These are phyloP conservation scores for Silene conica DNA, from an alignment of 148 eudicot genomes.

Conservation along the genomic window DNA sequence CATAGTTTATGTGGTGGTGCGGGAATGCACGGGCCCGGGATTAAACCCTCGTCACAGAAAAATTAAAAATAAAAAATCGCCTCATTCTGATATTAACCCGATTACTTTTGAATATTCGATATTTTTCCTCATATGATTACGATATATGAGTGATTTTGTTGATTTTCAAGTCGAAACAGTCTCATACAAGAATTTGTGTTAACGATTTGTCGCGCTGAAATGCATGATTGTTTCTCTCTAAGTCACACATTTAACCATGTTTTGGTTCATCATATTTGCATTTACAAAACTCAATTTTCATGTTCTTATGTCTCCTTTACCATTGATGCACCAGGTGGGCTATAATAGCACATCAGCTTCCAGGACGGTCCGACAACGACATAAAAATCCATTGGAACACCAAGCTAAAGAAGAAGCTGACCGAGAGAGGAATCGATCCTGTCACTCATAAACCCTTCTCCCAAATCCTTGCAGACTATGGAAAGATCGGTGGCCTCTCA, in stretches of 20 bases:
- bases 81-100: too few relatives aligned
- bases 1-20: too few relatives aligned
- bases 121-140: too few relatives aligned
- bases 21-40: too few relatives aligned
- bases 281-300: too few relatives aligned
- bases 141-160: not conserved
- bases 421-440: slow-evolving; percentile 72
- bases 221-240: too few relatives aligned
- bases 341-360: slow-evolving; percentile 76
- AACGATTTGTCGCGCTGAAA: not conserved
- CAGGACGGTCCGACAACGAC: slow-evolving; percentile 72
- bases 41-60: too few relatives aligned
- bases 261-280: not conserved
- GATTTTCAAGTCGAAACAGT: not conserved
- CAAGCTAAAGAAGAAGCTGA: slow-evolving; percentile 59
- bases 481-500: slow-evolving; percentile 63
- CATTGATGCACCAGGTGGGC: slow-evolving; percentile 49
- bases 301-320: not conserved
- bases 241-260: slow-evolving; percentile 6
- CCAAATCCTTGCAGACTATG: slow-evolving; percentile 78
- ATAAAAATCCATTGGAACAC: slow-evolving; percentile 78
- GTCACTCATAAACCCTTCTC: slow-evolving; percentile 87
- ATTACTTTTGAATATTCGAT: too few relatives aligned
- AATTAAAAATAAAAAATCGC: too few relatives aligned
- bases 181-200: not conserved